Base-by-base conservation (phyloP, 257 asterid genomes). In the Primulina tabacum region DNA sequence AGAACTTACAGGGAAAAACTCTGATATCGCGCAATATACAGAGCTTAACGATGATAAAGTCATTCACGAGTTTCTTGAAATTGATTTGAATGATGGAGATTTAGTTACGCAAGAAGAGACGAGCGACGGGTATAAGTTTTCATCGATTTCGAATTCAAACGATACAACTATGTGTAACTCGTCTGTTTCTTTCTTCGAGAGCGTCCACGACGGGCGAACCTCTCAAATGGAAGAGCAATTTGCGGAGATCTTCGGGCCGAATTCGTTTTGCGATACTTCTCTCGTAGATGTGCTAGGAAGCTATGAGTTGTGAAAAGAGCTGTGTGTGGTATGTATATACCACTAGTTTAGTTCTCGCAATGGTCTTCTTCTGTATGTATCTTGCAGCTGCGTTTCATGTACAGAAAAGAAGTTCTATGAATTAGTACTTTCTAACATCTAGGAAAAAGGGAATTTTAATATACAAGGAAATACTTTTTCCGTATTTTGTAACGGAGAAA, bases 1-100 rank as follows among this genome's bases (percentile, higher is more conserved):
- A 60, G 79, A 87, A 60, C 88, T 90, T 60, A 90, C 97, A 1
- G 97, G 97, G 0, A 80, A 75, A 66, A 71, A 90, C 35, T 90
- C 97, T 1, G 88, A 90, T 38, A 66, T 84, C 35, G 81, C 74
- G 0, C 72, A 67, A 16, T 81, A 76, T 76, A 65, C 81, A 71
- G 92, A 84, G 14, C 67, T 64, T 29, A 58, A 26, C 40, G 40
- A 62, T 26, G 18, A 28, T 29, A 72, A 69, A 0, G 53, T 58
- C 8, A 56, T 28, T 33, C 37, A 6, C 3, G 73, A 70, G 1
- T 73, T 71, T 7, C 75, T 68, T 33, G 84, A 84, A 74, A 64
- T 70, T 0, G 77, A 65, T 30, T 57, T 10, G 0, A 71, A 65
- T 0, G 38, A 24, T 10, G 57, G 43, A 14, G 38, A 65, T 0